Percentiles rank a stretch among this genome's conserved stretches.
Conservation (phyloP, 2,329 filamentous ascomycete species). For the Neonectria coccinea region DNA sequence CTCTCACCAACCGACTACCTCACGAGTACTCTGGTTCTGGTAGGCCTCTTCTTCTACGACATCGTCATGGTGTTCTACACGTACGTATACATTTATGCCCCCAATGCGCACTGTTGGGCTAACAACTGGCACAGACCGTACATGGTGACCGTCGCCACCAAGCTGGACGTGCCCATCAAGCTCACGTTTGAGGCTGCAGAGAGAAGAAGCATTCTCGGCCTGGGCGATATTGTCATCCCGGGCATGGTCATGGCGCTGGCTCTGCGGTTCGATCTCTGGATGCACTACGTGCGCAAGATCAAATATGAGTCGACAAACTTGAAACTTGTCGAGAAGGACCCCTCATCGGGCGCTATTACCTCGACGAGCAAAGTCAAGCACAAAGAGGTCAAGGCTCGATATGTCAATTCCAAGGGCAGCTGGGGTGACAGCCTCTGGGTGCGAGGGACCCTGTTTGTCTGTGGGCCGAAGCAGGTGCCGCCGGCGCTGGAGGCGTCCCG, state of each 20-base stretch:
- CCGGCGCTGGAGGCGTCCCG: constrained; percentile 53
- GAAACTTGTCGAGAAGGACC: constrained; percentile 50
- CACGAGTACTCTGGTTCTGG: constrained; percentile 82
- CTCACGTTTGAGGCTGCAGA: constrained; percentile 78
- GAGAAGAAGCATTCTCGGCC: constrained; percentile 84
- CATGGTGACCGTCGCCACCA: constrained; percentile 89
- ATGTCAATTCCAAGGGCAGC: constrained; percentile 71
- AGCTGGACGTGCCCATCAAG: constrained; percentile 92
- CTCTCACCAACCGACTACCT: constrained; percentile 90
- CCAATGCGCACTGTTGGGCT: constrained; percentile 23
- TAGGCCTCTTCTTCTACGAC: constrained; percentile 91
- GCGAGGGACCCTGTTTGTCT: constrained; percentile 45
- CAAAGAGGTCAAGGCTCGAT: constrained; percentile 64
- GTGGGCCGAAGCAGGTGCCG: constrained; percentile 42
- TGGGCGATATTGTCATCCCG: constrained; percentile 94
- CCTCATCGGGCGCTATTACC: constrained; percentile 49
- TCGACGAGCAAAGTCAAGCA: constrained; percentile 55
- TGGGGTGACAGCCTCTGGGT: constrained; percentile 92
- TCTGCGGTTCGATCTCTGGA: constrained; percentile 89
- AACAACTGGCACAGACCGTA: constrained; percentile 66
- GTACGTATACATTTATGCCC: constrained; percentile 55
- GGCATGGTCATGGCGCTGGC: constrained; percentile 91
- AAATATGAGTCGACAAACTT: constrained; percentile 56
- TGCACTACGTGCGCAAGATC: constrained; percentile 80
- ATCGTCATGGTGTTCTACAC: constrained; percentile 93